phyloP scores from a whole-genome alignment of 2,329 filamentous ascomycete genomes.

The Talaromyces sp. region DNA sequence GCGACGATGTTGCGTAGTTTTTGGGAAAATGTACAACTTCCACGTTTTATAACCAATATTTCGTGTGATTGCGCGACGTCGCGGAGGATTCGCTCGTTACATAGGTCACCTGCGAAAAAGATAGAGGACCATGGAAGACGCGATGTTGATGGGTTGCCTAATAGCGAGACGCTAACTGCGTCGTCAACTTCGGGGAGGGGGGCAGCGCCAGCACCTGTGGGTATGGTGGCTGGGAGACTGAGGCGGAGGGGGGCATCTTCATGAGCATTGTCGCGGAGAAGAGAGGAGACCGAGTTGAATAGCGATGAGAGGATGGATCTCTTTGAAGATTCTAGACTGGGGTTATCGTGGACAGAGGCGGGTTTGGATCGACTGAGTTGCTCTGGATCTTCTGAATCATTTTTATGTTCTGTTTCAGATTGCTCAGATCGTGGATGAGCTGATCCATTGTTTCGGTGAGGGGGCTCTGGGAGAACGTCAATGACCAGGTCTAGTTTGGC shows the following conservation, averaged over 20 bases:
- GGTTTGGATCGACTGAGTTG: slow-evolving; percentile 18
- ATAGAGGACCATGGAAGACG: slow-evolving; percentile 69
- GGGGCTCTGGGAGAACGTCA: slow-evolving; percentile 51
- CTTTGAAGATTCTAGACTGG: slow-evolving; percentile 37
- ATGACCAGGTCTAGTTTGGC: slow-evolving; percentile 74
- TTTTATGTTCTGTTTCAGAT: slow-evolving; percentile 25
- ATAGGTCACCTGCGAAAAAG: slow-evolving; percentile 73
- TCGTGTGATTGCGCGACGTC: slow-evolving; percentile 63
- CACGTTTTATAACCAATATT: slow-evolving; percentile 78
- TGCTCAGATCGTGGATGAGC: slow-evolving; percentile 30
- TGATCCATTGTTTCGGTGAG: slow-evolving; percentile 38
- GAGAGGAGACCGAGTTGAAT: slow-evolving; percentile 54
- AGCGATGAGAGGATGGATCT: slow-evolving; percentile 50
- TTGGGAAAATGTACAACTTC: slow-evolving; percentile 78
- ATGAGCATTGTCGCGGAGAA: slow-evolving; percentile 47
- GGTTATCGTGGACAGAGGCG: slow-evolving; percentile 28
- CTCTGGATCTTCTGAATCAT: slow-evolving; percentile 19
- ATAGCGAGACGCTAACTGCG: slow-evolving; percentile 40
- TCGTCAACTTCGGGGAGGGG: slow-evolving; percentile 69
- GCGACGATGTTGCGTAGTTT: slow-evolving; percentile 86
- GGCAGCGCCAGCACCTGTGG: slow-evolving; percentile 61
- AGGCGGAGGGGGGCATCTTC: slow-evolving; percentile 40
- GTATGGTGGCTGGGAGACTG: slow-evolving; percentile 51
- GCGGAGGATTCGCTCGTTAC: slow-evolving; percentile 56
- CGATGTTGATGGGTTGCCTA: slow-evolving; percentile 44